phyloP scores from a whole-genome alignment of 257 asterid species.

The Rubia yunnanensis region DNA sequence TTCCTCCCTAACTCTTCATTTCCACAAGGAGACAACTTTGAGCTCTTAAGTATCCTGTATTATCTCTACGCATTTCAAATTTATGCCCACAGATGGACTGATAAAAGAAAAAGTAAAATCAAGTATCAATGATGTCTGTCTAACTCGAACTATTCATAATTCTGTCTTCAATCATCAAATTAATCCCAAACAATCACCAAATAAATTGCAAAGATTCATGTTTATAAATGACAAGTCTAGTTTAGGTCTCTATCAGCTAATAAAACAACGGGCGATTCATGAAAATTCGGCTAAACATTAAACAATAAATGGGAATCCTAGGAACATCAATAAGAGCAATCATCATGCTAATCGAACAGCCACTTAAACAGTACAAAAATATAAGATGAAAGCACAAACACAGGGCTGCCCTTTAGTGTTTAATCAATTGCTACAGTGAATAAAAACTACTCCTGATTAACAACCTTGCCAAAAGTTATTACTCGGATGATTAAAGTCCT shows the following conservation, averaged over 20 bases:
- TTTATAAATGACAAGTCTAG: background rate
- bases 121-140: background rate
- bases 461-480: background rate
- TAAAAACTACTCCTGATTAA: background rate
- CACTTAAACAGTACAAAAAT: background rate
- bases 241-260: background rate
- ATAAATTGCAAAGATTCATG: background rate
- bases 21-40: background rate
- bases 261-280: background rate
- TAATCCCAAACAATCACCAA: background rate
- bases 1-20: background rate
- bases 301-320: background rate
- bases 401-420: background rate
- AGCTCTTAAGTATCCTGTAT: background rate
- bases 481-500: background rate
- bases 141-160: background rate
- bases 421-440: background rate
- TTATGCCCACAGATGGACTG: too few relatives aligned
- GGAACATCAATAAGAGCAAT: too few relatives aligned
- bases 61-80: background rate
- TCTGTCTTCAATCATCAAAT: background rate
- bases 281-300: background rate
- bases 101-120: background rate
- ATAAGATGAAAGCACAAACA: background rate
- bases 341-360: too few relatives aligned